phyloP scores from a whole-genome alignment of 441 rosid species.

The Capsella rubella region DNA sequence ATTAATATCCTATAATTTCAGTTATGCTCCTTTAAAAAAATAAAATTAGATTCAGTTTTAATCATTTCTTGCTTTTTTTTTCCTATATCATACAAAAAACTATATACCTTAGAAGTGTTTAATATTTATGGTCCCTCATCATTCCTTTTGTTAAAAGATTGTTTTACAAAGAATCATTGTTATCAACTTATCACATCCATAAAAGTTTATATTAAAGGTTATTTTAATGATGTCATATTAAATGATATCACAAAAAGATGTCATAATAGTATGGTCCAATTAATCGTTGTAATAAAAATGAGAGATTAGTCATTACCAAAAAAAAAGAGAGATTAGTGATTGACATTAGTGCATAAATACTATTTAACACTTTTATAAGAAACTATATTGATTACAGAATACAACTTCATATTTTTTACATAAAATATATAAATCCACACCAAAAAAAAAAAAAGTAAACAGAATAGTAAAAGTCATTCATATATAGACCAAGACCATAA shows the following conservation, averaged over 20 bases:
- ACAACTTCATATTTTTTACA: slow-evolving; percentile 1
- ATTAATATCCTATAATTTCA: neutral
- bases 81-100: neutral
- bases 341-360: slow-evolving; percentile 9
- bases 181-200: slow-evolving; percentile 23
- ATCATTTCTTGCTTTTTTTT: neutral
- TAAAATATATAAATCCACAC: neutral
- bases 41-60: neutral
- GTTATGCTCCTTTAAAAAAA: neutral
- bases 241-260: slow-evolving; percentile 22
- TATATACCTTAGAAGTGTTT: neutral
- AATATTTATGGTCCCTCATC: neutral
- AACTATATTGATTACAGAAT: neutral
- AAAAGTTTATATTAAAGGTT: slow-evolving; percentile 4
- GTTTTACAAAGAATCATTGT: slow-evolving; percentile 18
- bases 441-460: neutral
- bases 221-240: slow-evolving; percentile 20
- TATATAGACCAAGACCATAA: no score
- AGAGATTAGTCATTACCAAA: neutral
- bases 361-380: neutral
- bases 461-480: slow-evolving; percentile 11
- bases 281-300: slow-evolving; percentile 21
- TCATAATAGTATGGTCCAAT: slow-evolving; percentile 3
- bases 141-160: slow-evolving; percentile 9
- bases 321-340: neutral